Evolutionary conservation across 129 eudicot genomes (phyloP), one percentile per base, ranked within the genome.

Genomic region (Silybum marianum): DNA sequence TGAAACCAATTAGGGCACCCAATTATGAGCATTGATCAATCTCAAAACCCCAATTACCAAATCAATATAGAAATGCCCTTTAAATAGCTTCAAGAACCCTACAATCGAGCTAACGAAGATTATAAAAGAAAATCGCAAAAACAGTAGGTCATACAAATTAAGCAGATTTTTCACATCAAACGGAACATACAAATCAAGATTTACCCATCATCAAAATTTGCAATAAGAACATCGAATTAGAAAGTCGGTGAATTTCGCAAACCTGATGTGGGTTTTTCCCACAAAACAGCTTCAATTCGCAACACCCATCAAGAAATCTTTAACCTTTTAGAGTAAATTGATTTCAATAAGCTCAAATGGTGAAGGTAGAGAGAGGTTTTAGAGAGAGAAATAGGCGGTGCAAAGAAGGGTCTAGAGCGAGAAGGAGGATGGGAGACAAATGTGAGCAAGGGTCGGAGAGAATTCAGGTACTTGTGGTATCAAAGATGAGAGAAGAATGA

Each of bases 391-490:
- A 78, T 62, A 81, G 76, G 44, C 58, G 75, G 75, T 34, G 75
- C 75, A 62, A 51, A 73, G 81, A 58, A 26, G 72, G 82, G 81
- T 82, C 44, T 72, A 72, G 72, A 84, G 72, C 13, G 87, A 71
- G 78, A 79, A 85, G 75, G 63, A 18, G 36, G 74, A 58, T 16
- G 62, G 82, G 48, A 62, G 83, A 76, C 83, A 86, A 77, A 85
- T 80, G 75, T 71, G 89, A 86, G 88, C 78, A 92, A 87, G 90
- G 86, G 85, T 86, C 82, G 91, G 91, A 90, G 92, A 87, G 90
- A 90, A 88, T 90, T 90, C 88, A 91, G 93, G 83, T 84, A 58
- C 78, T 76, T 73, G 22, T 71, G 13, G 82, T 65, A 83, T 77
- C 21, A 48, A 81, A 81, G 78, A 67, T 16, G 60, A 18, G 81